Conservation (phyloP, 23 red algal species). For the Gracilaria domingensis region DNA sequence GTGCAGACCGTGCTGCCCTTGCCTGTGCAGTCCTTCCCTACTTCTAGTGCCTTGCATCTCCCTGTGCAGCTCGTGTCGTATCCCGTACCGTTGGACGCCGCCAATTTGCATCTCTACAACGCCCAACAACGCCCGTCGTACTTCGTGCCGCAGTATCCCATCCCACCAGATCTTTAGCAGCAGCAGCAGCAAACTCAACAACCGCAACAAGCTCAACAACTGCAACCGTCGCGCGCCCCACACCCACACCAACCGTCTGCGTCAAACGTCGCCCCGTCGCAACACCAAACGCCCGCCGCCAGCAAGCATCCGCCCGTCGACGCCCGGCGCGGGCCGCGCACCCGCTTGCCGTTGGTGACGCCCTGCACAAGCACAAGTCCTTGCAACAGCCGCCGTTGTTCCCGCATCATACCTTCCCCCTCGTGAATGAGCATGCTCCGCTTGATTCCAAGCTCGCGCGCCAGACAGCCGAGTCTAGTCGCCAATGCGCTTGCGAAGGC, state of each 20-base stretch:
- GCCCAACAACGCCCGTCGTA: not conserved
- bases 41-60: not conserved
- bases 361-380: not conserved
- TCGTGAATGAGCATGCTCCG: not conserved
- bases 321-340: too few relatives aligned
- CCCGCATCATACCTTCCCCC: not conserved
- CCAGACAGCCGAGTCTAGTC: constrained; percentile 9
- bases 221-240: not conserved
- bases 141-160: not conserved
- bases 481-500: constrained; percentile 23
- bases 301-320: not conserved
- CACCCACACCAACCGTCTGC: not conserved
- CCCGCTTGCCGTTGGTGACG: not conserved
- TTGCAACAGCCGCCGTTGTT: not conserved
- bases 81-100: constrained; percentile 3
- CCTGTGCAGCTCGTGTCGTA: constrained; percentile 20
- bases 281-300: not conserved
- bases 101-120: constrained; percentile 19
- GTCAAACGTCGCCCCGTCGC: not conserved
- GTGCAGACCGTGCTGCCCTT: constrained; percentile 19
- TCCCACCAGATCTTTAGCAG: not conserved
- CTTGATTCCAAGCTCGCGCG: constrained; percentile 16
- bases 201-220: constrained; percentile 26
- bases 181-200: not conserved
- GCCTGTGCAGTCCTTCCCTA: not conserved